Evolutionary conservation across 257 asterid genomes (phyloP).

Genomic region (Nyctanthes arbortristis): DNA sequence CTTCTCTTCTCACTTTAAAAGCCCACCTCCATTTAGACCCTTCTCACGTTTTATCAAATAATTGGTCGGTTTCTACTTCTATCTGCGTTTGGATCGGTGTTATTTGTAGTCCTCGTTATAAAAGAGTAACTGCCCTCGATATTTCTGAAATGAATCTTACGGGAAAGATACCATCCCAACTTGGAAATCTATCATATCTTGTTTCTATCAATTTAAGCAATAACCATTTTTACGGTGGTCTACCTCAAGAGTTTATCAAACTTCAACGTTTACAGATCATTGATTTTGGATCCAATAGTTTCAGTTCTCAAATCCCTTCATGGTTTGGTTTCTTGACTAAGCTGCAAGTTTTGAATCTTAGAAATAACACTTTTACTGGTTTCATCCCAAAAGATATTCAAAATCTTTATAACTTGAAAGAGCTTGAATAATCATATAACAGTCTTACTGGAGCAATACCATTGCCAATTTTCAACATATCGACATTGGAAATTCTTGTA

Average conservation of each 20-base stretch:
- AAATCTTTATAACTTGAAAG: slow-evolving; percentile 10
- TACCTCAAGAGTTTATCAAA: too few species aligned
- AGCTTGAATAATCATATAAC: neutral
- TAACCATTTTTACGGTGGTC: too few species aligned
- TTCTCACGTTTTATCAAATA: slow-evolving; percentile 22
- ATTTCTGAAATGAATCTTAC: slow-evolving; percentile 24
- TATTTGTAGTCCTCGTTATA: slow-evolving; percentile 33
- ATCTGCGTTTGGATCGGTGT: slow-evolving; percentile 41
- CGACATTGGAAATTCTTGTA: slow-evolving; percentile 17
- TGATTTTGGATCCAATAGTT: slow-evolving; percentile 4
- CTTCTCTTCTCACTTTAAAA: too few species aligned
- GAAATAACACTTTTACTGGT: slow-evolving; percentile 27
- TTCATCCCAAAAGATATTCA: too few species aligned
- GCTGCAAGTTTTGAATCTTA: slow-evolving; percentile 5
- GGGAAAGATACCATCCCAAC: slow-evolving; percentile 29
- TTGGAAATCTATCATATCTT: slow-evolving; percentile 38
- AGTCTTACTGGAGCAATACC: slow-evolving; percentile 25
- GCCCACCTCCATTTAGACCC: too few species aligned
- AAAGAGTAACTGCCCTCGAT: too few species aligned
- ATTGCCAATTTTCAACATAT: slow-evolving; percentile 21
- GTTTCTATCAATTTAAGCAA: too few species aligned
- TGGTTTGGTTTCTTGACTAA: slow-evolving; percentile 18
- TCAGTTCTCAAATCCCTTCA: slow-evolving; percentile 15
- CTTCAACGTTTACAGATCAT: too few species aligned
- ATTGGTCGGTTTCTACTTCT: slow-evolving; percentile 29